These are phyloP conservation scores for Lactifluus hygrophoroides DNA, from an alignment of 768 basidiomycete species.

Conservation along the genomic window DNA sequence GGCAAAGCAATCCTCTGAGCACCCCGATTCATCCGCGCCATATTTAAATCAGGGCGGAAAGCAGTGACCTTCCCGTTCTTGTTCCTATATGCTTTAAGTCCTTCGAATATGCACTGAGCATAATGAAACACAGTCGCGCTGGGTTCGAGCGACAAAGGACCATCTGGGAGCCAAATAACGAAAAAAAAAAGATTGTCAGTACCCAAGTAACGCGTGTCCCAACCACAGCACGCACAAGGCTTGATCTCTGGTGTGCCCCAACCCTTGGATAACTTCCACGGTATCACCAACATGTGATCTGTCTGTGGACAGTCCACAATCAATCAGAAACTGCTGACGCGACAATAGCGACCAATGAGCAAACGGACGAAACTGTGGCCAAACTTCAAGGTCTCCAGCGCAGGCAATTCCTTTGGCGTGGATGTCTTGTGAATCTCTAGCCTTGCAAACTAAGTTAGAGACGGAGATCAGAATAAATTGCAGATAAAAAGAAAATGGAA, in stretches of 20 bases:
- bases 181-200: background rate
- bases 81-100: slow-evolving; percentile 44
- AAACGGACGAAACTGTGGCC: slow-evolving; percentile 17
- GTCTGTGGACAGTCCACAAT: slow-evolving; percentile 19
- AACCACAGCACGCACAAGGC: slow-evolving; percentile 30
- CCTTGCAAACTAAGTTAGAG: slow-evolving; percentile 1
- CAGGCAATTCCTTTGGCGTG: slow-evolving; percentile 15
- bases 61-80: slow-evolving; percentile 36
- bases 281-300: slow-evolving; percentile 36
- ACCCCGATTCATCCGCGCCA: slow-evolving; percentile 41
- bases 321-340: background rate
- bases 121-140: slow-evolving; percentile 47
- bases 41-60: slow-evolving; percentile 48
- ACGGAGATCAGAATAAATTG: background rate
- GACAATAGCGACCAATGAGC: background rate
- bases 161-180: slow-evolving; percentile 27
- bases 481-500: background rate
- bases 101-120: slow-evolving; percentile 42
- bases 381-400: slow-evolving; percentile 10
- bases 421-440: slow-evolving; percentile 6
- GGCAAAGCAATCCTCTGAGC: slow-evolving; percentile 34
- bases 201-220: background rate
- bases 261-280: slow-evolving; percentile 33
- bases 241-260: slow-evolving; percentile 39
- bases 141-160: slow-evolving; percentile 40